These are phyloP conservation scores for Colletotrichum cuscutae DNA, from an alignment of 2,329 filamentous ascomycete genomes.

Conservation along the genomic window DNA sequence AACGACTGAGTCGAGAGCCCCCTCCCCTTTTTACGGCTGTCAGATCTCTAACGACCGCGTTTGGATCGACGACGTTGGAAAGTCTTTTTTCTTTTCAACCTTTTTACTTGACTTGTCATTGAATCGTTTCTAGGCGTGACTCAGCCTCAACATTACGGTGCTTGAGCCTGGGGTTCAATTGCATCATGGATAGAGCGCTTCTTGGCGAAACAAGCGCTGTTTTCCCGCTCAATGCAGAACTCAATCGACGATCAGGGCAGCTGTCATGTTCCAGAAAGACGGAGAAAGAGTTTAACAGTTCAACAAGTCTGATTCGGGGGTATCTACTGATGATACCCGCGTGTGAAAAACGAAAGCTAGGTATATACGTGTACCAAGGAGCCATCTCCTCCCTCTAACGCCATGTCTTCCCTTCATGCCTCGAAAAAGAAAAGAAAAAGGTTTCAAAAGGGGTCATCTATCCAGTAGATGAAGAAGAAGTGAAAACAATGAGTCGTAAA, in stretches of 20 bases:
- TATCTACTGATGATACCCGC: constrained; percentile 20
- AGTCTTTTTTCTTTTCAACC: background rate
- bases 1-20: background rate
- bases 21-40: background rate
- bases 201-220: constrained; percentile 14
- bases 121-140: background rate
- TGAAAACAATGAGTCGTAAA: constrained; percentile 1
- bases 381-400: constrained; percentile 1
- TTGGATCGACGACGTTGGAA: background rate
- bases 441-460: background rate
- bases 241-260: background rate
- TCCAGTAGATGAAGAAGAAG: constrained; percentile 17
- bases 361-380: background rate
- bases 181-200: background rate
- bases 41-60: background rate
- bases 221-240: background rate
- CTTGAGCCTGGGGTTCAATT: background rate
- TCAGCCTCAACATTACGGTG: background rate
- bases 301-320: constrained; percentile 12
- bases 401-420: background rate
- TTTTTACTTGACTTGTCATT: no score
- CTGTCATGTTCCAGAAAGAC: background rate
- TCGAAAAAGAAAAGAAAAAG: background rate
- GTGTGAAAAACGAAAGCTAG: background rate
- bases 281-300: background rate